Percentiles rank a stretch among this genome's conserved stretches.
These are phyloP conservation scores for Solanum medicagineum DNA, from an alignment of 257 asterid genomes.

Conservation along the genomic window DNA sequence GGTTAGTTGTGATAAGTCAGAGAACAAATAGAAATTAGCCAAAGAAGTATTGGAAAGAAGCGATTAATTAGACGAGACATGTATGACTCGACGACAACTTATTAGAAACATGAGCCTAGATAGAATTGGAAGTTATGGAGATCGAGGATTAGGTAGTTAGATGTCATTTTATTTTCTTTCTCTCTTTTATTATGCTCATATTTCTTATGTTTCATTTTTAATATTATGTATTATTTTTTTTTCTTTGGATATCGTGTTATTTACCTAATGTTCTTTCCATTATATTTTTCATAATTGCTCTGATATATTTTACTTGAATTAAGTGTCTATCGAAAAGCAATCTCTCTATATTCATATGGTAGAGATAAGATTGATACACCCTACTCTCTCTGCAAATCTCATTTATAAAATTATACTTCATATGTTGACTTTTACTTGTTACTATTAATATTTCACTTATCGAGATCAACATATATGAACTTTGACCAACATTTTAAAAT, in stretches of 20 bases:
- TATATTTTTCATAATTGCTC: not conserved
- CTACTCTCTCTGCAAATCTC: too few species aligned
- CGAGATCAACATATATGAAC: too few species aligned
- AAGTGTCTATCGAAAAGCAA: too few species aligned
- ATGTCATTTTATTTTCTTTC: not conserved
- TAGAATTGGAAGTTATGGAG: not conserved
- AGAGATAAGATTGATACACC: too few species aligned
- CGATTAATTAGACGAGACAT: not conserved
- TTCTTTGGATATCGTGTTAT: not conserved
- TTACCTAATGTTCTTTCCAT: too few species aligned
- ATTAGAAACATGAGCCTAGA: not conserved
- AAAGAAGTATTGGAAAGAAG: not conserved
- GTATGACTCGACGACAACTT: rapidly evolving
- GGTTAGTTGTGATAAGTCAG: not conserved
- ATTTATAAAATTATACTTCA: not conserved
- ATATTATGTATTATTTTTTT: not conserved
- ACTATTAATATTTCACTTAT: too few species aligned
- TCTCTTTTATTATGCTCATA: not conserved
- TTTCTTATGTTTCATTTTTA: not conserved
- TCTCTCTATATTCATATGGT: too few species aligned
- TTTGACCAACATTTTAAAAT: too few species aligned
- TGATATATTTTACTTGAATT: too few species aligned
- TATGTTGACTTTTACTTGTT: too few species aligned
- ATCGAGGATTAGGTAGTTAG: not conserved
- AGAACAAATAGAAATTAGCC: too few species aligned